phyloP scores from a whole-genome alignment of 163 green algal species.

The Scenedesmus sp. region DNA sequence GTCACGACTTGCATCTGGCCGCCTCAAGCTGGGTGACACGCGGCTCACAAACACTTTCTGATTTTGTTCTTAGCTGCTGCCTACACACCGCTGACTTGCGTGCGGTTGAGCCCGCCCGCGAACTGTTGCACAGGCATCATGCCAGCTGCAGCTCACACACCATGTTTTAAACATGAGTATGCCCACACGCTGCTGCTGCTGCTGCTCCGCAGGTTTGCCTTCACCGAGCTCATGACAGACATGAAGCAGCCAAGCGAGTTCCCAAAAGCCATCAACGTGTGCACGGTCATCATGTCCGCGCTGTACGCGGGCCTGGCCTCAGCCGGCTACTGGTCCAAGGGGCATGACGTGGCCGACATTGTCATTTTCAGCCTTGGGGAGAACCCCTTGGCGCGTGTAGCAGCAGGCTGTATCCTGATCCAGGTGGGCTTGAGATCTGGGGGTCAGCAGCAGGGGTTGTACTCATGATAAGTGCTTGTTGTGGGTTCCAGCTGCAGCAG shows the following conservation, averaged over 20 bases:
- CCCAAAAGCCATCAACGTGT: slow-evolving; percentile 52
- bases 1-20: no score
- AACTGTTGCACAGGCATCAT: no score
- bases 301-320: slow-evolving; percentile 63
- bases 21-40: no score
- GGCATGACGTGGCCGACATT: slow-evolving; percentile 57
- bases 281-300: slow-evolving; percentile 60
- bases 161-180: no score
- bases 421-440: slow-evolving; percentile 37
- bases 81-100: no score
- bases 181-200: not conserved
- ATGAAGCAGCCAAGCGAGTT: slow-evolving; percentile 60
- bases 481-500: not conserved
- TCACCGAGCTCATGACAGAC: slow-evolving; percentile 65
- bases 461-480: not conserved
- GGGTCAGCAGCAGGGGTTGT: not conserved
- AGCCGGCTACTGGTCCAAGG: slow-evolving; percentile 67
- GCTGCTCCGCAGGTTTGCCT: slow-evolving; percentile 17
- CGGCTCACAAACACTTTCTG: no score
- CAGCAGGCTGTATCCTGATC: slow-evolving; percentile 53
- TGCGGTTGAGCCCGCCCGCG: no score
- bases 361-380: slow-evolving; percentile 69
- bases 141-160: slow-evolving; percentile 45
- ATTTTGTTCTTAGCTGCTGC: no score
- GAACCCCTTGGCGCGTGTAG: slow-evolving; percentile 48